Base-by-base conservation (phyloP, 2,329 filamentous ascomycete genomes). In the Colletotrichum sp. region DNA sequence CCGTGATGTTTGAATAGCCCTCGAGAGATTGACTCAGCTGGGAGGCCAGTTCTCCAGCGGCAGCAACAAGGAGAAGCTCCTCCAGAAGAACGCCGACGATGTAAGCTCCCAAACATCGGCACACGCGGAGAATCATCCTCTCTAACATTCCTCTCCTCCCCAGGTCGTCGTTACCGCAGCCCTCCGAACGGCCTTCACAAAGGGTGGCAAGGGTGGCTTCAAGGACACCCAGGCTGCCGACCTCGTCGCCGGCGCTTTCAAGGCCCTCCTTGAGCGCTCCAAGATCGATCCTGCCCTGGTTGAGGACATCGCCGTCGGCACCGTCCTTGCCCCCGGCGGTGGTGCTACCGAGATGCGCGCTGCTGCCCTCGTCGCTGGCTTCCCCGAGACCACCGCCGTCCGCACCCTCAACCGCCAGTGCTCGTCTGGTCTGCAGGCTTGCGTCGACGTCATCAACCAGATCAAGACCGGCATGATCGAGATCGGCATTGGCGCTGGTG, bases 281-380 rank as follows among this genome's bases (percentile, higher is more conserved):
- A 93, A 93, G 79, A 98, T 98, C 86, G 94, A 98, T 86, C 96
- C 97, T 27, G 88, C 88, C 48, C 90, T 97, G 44, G 95, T 99
- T 65, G 95, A 98, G 86, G 97, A 99, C 83, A 94, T 99, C 79
- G 94, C 94, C 68, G 96, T 98, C 74, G 97, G 97, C 79, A 94
- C 93, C 72, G 97, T 99, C 34, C 93, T 99, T 65, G 93, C 96
- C 22, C 96, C 96, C 39, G 97, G 97, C 77, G 97, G 96, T 80
- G 97, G 96, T 79, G 97, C 97, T 27, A 98, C 97, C 63, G 97
- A 98, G 88, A 98, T 98, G 93, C 94, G 97, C 79, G 97, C 96
- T 76, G 97, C 97, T 44, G 93, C 94, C 71, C 90, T 98, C 73
- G 95, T 95, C 8, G 97, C 97, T 66, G 97, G 97, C 61, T 98